These are phyloP conservation scores for Ehretia macrophylla DNA, from an alignment of 257 asterid genomes.

Conservation along the genomic window DNA sequence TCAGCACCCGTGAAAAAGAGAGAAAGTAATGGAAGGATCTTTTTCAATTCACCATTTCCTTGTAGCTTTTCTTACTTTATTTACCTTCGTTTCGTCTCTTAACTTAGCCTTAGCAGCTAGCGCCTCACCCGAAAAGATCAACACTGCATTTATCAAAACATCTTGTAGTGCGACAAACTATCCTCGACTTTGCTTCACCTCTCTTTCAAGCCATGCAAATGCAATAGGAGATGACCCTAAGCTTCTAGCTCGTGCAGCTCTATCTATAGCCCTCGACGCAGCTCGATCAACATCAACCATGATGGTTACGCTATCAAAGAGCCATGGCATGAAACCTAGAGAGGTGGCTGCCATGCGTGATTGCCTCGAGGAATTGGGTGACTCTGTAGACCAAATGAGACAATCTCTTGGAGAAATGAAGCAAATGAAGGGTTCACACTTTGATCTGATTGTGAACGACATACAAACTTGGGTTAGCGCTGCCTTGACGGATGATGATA, in stretches of 20 bases:
- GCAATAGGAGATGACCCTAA: conserved; percentile 41
- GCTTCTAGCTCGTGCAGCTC: conserved; percentile 56
- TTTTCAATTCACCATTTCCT: conserved; percentile 9
- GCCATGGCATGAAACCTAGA: conserved; percentile 36
- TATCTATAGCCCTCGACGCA: conserved; percentile 37
- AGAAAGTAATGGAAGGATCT: conserved; percentile 28
- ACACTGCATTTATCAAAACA: conserved; percentile 45
- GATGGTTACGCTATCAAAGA: conserved; percentile 35
- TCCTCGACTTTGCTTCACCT: conserved; percentile 58
- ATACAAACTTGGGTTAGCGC: conserved; percentile 84
- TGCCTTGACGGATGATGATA: conserved; percentile 71
- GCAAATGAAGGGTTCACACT: conserved; percentile 29
- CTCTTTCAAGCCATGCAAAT: conserved; percentile 49
- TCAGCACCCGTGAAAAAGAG: too few relatives aligned
- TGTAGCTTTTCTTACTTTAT: conserved; percentile 15
- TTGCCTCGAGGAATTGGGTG: conserved; percentile 59
- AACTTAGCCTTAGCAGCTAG: conserved; percentile 20
- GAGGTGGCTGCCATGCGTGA: conserved; percentile 61
- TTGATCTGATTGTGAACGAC: conserved; percentile 35
- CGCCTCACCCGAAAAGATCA: conserved; percentile 14
- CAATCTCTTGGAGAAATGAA: conserved; percentile 48
- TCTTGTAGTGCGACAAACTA: conserved; percentile 65
- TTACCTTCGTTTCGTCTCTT: conserved; percentile 12
- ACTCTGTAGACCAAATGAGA: conserved; percentile 40
- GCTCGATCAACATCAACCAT: conserved; percentile 39